These are phyloP conservation scores for Sclerotinia trifoliorum DNA, from an alignment of 2,329 filamentous ascomycete species.

Conservation along the genomic window DNA sequence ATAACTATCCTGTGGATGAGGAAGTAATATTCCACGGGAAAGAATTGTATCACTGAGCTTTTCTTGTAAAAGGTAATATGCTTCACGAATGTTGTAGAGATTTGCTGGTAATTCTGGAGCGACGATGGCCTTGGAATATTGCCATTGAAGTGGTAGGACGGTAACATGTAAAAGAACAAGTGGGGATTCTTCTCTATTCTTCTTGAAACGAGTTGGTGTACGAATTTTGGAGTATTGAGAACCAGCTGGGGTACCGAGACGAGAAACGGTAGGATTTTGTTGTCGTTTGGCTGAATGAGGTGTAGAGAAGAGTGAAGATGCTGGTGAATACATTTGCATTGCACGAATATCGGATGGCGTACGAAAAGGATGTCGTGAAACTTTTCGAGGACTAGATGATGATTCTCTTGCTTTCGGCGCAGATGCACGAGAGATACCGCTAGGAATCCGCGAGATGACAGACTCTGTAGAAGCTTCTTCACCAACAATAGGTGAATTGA, in stretches of 20 bases:
- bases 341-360: conserved; percentile 68
- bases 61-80: conserved; percentile 66
- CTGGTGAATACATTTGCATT: conserved; percentile 69
- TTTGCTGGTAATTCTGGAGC: conserved; percentile 46
- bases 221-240: conserved; percentile 33
- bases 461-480: conserved; percentile 41
- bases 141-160: conserved; percentile 66
- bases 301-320: conserved; percentile 56
- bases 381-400: conserved; percentile 49
- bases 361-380: conserved; percentile 63
- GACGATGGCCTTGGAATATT: conserved; percentile 59
- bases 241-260: conserved; percentile 53
- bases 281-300: conserved; percentile 53
- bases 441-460: conserved; percentile 46
- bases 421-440: conserved; percentile 35
- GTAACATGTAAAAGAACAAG: conserved; percentile 78
- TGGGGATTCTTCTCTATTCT: conserved; percentile 57
- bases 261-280: conserved; percentile 49
- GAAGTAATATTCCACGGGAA: conserved; percentile 70
- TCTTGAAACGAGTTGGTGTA: conserved; percentile 60
- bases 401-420: conserved; percentile 40
- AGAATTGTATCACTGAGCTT: conserved; percentile 71
- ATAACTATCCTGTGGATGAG: conserved; percentile 77
- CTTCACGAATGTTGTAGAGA: conserved; percentile 55
- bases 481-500: conserved; percentile 35